Conservation (phyloP, 2,329 filamentous ascomycete species). For the Hypoxylon sp. region DNA sequence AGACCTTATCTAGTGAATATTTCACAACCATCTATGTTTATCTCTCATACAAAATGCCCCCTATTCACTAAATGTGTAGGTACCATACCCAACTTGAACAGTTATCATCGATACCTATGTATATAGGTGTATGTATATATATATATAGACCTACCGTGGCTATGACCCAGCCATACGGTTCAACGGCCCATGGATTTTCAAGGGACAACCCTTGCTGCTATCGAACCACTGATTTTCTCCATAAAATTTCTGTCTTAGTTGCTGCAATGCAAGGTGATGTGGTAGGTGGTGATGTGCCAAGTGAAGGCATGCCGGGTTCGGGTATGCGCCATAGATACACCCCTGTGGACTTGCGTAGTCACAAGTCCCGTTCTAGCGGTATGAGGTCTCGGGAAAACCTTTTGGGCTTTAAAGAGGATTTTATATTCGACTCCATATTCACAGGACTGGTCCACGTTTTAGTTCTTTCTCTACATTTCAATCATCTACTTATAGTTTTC, state of each 20-base stretch:
- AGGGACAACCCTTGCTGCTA: background rate
- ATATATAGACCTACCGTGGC: background rate
- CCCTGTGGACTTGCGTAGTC: constrained; percentile 21
- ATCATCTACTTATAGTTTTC: background rate
- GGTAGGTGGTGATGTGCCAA: constrained; percentile 6
- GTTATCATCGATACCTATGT: background rate
- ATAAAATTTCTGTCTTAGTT: constrained; percentile 5
- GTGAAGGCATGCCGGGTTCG: background rate
- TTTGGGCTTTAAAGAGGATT: constrained; percentile 5
- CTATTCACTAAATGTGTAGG: background rate
- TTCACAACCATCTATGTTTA: background rate
- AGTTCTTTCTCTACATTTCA: background rate
- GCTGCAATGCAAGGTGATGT: constrained; percentile 31
- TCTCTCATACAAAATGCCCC: background rate
- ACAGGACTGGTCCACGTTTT: background rate
- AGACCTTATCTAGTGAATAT: background rate
- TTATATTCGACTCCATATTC: constrained; percentile 5
- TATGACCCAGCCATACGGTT: constrained; percentile 4
- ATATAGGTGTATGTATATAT: too few relatives aligned
- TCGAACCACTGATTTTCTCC: constrained; percentile 1
- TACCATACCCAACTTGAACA: background rate
- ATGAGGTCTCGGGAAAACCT: background rate
- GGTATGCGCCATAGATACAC: background rate
- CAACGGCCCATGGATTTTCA: too few relatives aligned
- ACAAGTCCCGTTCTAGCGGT: constrained; percentile 13